These are phyloP conservation scores for Plasmodium relictum DNA, from an alignment of 169 alveolate species.

Conservation along the genomic window DNA sequence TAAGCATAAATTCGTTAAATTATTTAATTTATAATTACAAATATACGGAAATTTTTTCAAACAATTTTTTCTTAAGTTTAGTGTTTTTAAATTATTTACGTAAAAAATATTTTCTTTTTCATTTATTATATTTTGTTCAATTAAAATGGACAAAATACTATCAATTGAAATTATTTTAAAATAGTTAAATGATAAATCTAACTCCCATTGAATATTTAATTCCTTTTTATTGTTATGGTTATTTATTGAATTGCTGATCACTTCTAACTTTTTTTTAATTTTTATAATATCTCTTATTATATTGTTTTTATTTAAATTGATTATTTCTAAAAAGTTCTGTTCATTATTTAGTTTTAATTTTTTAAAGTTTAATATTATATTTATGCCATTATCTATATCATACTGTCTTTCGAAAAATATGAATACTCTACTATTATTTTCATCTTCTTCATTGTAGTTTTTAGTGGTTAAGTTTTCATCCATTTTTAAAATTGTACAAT, in stretches of 20 bases:
- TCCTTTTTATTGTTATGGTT: not conserved
- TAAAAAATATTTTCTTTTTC: slow-evolving; percentile 8
- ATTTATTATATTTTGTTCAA: slow-evolving; percentile 9
- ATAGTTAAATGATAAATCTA: slow-evolving; percentile 34
- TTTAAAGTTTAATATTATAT: slow-evolving; percentile 11
- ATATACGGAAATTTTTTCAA: slow-evolving; percentile 9
- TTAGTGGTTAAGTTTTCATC: too few relatives aligned
- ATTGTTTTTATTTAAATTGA: not conserved
- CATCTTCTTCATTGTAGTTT: not conserved
- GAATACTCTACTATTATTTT: not conserved
- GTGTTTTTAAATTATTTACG: slow-evolving; percentile 25
- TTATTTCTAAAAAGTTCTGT: not conserved
- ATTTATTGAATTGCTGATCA: not conserved
- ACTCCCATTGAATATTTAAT: slow-evolving; percentile 18
- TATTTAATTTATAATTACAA: not conserved
- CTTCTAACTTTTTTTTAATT: not conserved
- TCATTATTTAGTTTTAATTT: not conserved
- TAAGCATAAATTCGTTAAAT: not conserved
- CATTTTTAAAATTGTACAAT: too few relatives aligned
- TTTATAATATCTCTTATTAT: not conserved
- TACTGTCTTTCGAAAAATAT: not conserved
- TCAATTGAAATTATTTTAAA: slow-evolving; percentile 21
- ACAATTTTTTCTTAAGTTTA: slow-evolving; percentile 19
- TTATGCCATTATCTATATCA: not conserved
- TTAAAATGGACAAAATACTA: slow-evolving; percentile 4